Evolutionary conservation across 352 stramenopile genomes (phyloP).

Genomic region (Blastocystis sp.): DNA sequence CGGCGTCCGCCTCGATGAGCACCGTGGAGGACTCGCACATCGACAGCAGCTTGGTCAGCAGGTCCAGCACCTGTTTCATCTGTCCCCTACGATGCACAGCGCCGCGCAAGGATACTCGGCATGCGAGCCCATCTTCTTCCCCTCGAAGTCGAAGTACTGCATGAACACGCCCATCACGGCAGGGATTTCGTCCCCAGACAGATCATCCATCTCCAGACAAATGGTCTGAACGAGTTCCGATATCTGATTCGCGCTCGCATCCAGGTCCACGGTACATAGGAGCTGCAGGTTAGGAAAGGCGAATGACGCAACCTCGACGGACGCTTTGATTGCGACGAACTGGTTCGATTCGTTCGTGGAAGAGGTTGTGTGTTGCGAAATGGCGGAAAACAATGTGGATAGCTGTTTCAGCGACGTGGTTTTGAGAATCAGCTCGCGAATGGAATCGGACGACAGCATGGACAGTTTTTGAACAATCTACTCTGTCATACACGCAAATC

Average conservation of each 20-base stretch:
- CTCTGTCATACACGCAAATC: not conserved
- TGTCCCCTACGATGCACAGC: conserved; percentile 5
- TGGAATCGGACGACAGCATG: not conserved
- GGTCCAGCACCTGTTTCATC: conserved; percentile 49
- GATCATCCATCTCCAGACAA: conserved; percentile 54
- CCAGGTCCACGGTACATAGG: conserved; percentile 10
- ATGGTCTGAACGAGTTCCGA: conserved; percentile 45
- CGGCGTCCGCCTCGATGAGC: conserved; percentile 1
- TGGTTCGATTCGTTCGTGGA: not conserved
- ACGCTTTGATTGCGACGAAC: conserved; percentile 37
- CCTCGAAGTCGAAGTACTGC: conserved; percentile 59
- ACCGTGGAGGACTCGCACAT: conserved; percentile 36
- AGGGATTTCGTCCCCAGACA: conserved; percentile 2
- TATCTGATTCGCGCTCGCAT: conserved; percentile 22
- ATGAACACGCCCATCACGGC: conserved; percentile 9
- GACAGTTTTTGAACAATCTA: not conserved
- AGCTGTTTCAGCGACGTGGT: conserved; percentile 3
- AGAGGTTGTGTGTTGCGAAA: not conserved
- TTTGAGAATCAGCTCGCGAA: conserved; percentile 42
- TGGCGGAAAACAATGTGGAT: conserved; percentile 42
- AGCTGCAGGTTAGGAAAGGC: not conserved
- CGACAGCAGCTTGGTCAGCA: conserved; percentile 26
- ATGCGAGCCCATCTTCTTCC: not conserved
- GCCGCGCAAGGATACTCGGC: not conserved
- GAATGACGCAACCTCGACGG: not conserved